Conservation (phyloP, 2,329 filamentous ascomycete species). For the Neonectria magnoliae region DNA sequence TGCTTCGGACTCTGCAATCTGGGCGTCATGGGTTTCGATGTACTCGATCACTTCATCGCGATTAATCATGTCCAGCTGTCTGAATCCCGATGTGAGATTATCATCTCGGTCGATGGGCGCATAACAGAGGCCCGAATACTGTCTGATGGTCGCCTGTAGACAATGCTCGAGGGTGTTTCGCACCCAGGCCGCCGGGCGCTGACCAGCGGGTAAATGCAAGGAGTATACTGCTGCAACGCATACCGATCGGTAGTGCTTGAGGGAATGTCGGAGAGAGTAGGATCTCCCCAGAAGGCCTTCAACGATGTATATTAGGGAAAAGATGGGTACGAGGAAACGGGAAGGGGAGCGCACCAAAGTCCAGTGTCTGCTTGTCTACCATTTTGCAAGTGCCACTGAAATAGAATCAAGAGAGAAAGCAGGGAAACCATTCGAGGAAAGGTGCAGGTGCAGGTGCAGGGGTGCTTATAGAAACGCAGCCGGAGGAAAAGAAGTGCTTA, state of each 20-base stretch:
- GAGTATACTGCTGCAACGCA: conserved; percentile 16
- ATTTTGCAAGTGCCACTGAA: background rate
- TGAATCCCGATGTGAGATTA: background rate
- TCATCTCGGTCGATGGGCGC: background rate
- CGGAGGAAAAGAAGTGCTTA: background rate
- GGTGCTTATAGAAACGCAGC: background rate
- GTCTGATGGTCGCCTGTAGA: conserved; percentile 16
- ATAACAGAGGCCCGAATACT: conserved; percentile 5
- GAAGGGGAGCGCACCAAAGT: background rate
- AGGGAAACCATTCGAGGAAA: background rate
- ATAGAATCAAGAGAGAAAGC: background rate
- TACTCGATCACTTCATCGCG: conserved; percentile 1
- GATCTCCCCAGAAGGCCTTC: conserved; percentile 15
- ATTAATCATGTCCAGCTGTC: background rate
- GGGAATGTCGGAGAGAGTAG: conserved; percentile 18
- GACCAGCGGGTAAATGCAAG: background rate
- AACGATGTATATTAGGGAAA: background rate
- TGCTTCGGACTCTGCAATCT: fast-evolving
- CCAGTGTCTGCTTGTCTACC: background rate
- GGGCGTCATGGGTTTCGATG: background rate
- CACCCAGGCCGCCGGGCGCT: background rate
- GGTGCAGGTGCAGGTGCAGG: background rate
- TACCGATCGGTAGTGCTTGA: conserved; percentile 24
- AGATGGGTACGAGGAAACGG: background rate
- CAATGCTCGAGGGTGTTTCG: background rate